A percentile compares a stretch with the other conserved stretches of the same genome.
Evolutionary conservation across 345 rosid genomes (phyloP).

Genomic region (Euphorbia lathyris): DNA sequence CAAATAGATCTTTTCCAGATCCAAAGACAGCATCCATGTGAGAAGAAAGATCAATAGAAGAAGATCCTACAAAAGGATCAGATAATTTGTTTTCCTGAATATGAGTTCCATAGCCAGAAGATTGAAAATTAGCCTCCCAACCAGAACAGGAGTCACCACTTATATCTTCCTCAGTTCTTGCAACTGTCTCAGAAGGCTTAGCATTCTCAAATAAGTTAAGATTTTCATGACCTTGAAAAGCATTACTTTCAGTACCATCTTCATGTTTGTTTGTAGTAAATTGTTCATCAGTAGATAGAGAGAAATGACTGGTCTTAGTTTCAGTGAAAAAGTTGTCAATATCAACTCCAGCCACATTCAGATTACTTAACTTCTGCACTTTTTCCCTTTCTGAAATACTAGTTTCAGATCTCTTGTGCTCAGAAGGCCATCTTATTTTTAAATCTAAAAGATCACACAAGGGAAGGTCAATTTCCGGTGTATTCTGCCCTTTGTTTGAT

Average conservation of each 20-base stretch:
- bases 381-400: slow-evolving; percentile 22
- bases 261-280: slow-evolving; percentile 15
- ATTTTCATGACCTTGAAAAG: slow-evolving; percentile 26
- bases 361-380: slow-evolving; percentile 20
- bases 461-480: slow-evolving; percentile 30
- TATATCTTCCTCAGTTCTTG: slow-evolving; percentile 21
- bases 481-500: slow-evolving; percentile 38
- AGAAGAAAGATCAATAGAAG: slow-evolving; percentile 45
- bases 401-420: slow-evolving; percentile 32
- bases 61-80: slow-evolving; percentile 43
- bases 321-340: slow-evolving; percentile 45
- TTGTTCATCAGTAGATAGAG: slow-evolving; percentile 27
- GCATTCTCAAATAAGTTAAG: slow-evolving; percentile 41
- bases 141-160: slow-evolving; percentile 38
- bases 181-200: slow-evolving; percentile 32
- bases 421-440: slow-evolving; percentile 57
- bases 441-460: slow-evolving; percentile 67
- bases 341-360: slow-evolving; percentile 51
- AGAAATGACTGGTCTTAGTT: slow-evolving; percentile 27
- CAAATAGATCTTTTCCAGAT: slow-evolving; percentile 32
- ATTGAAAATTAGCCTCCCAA: slow-evolving; percentile 52
- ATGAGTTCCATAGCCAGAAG: slow-evolving; percentile 31
- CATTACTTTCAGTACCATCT: slow-evolving; percentile 29
- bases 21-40: slow-evolving; percentile 65
- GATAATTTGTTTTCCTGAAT: slow-evolving; percentile 30